Conservation (phyloP, 2,329 filamentous ascomycete species). For the Colletotrichum scovillei region DNA sequence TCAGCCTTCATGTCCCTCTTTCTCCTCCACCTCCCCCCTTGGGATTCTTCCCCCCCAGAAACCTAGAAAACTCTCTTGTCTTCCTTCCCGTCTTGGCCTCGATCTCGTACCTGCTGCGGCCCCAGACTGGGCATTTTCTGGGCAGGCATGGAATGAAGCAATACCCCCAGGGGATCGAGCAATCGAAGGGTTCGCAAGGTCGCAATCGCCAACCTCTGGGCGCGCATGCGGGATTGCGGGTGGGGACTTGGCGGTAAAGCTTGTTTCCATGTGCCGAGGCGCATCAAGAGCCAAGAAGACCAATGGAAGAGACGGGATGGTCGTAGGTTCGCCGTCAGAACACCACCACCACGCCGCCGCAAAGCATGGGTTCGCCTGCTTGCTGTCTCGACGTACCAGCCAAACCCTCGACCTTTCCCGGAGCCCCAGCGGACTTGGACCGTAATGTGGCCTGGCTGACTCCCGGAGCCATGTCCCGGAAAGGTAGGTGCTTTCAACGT, state of each 20-base stretch:
- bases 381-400: neutral
- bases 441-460: conserved; percentile 8
- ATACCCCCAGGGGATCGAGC: neutral
- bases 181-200: neutral
- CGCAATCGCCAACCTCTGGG: conserved; percentile 1
- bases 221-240: conserved; percentile 27
- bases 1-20: neutral
- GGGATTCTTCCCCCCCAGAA: neutral
- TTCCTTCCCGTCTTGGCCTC: conserved; percentile 34
- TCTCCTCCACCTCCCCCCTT: neutral
- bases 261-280: conserved; percentile 35
- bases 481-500: conserved; percentile 32
- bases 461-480: conserved; percentile 33
- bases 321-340: neutral
- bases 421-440: conserved; percentile 14
- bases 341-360: neutral
- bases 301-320: neutral
- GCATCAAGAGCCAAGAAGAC: neutral
- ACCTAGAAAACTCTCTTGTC: neutral
- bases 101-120: conserved; percentile 24
- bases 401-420: neutral
- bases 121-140: conserved; percentile 21
- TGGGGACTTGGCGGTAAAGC: conserved; percentile 35
- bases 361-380: conserved; percentile 16
- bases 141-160: neutral